Evolutionary conservation across 768 basidiomycete genomes (phyloP), one percentile per base, ranked within the genome.

Genomic region (Boletus reticulatus): DNA sequence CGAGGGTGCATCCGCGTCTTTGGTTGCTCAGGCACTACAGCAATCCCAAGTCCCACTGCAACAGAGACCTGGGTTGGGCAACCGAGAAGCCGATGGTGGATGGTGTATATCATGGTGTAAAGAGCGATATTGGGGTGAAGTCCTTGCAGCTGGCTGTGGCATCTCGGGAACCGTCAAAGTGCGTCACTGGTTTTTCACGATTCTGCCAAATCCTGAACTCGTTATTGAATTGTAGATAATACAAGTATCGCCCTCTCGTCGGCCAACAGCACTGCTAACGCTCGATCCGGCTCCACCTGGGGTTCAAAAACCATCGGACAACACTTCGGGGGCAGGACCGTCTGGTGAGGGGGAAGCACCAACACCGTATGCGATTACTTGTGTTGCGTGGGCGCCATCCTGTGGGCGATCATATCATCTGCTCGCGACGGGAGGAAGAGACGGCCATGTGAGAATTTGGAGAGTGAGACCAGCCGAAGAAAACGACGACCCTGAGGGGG

Each of bases 31-130:
- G 60, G 85, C 85, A 4, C 70, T 86, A 13, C 84, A 84, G 52
- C 85, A 84, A 64, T 72, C 74, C 38, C 73, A 73, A 34, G 55
- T 68, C 41, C 73, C 64, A 45, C n/a, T 59, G 20, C 72, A 65
- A 64, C 57, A 64, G 59, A 69, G 77, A 53, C 73, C 76, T 16
- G 80, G 82, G 1, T 57, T 75, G 22, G 87, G 84, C 0, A 85
- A 83, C 61, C 78, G 88, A 41, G 90, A 95, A 70, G 92, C 92
- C 3, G 87, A 93, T 52, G 93, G 93, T 4, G 95, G 91, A 1
- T 98, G 94, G 94, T 89, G 87, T 53, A 72, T 99, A 42, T 89
- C 88, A 9, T 99, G 95, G 94, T 98, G 95, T 72, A 92, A 93
- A 66, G 97, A 98, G 64, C 80, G 82, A 57, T 97, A 94, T 72